These are phyloP conservation scores for Aurantiochytrium sp. DNA, from an alignment of 108 stramenopile species.

Conservation along the genomic window DNA sequence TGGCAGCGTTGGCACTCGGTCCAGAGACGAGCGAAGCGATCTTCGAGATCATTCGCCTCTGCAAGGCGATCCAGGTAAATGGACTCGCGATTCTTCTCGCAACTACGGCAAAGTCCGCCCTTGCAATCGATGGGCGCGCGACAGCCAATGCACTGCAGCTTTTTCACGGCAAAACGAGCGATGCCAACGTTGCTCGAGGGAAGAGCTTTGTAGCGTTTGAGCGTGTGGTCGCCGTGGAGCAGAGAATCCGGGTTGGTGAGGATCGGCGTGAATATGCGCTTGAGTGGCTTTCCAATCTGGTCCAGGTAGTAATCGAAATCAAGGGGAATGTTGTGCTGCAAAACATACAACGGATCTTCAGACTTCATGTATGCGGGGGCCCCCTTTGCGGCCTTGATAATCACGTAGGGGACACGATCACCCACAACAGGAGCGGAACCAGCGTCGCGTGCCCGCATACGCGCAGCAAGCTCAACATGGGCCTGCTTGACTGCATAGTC, in stretches of 20 bases:
- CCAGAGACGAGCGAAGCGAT: constrained; percentile 78
- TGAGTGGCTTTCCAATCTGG: constrained; percentile 90
- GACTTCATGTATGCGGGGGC: constrained; percentile 86
- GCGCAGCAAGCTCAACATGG: constrained; percentile 95
- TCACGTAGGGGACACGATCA: constrained; percentile 99
- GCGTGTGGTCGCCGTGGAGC: constrained; percentile 91
- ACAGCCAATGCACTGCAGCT: constrained; percentile 89
- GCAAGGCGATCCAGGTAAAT: constrained; percentile 79
- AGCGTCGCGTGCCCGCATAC: constrained; percentile 91
- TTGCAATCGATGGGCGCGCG: constrained; percentile 69
- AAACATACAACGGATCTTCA: constrained; percentile 95
- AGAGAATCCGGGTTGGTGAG: constrained; percentile 78
- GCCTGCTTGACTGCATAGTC: constrained; percentile 92
- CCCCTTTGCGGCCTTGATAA: constrained; percentile 87
- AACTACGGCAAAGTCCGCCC: constrained; percentile 83
- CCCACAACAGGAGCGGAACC: constrained; percentile 97
- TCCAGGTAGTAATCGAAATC: constrained; percentile 93
- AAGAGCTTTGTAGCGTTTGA: constrained; percentile 44
- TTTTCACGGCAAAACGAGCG: constrained; percentile 93
- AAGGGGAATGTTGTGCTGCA: constrained; percentile 92
- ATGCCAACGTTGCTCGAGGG: constrained; percentile 71
- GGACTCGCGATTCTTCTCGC: constrained; percentile 70
- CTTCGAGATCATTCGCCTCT: constrained; percentile 70
- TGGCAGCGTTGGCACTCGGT: constrained; percentile 90
- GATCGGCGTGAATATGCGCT: constrained; percentile 95